Evolutionary conservation across 345 rosid species (phyloP).

Genomic region (Erysimum cheiranthoides): DNA sequence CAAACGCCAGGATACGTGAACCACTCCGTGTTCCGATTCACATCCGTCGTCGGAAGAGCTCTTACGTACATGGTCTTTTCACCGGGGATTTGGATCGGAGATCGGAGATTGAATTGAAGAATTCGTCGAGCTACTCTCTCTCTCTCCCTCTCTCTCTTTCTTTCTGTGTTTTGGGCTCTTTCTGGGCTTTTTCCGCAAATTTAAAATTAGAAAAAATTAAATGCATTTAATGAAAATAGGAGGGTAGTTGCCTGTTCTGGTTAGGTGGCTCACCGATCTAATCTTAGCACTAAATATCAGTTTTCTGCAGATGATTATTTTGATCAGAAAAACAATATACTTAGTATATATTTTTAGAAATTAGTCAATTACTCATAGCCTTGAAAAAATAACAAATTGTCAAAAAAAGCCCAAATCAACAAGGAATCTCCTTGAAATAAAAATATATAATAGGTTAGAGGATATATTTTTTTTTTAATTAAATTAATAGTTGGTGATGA

Average conservation of each 20-base stretch:
- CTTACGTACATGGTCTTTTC: constrained; percentile 59
- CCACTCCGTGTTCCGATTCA: constrained; percentile 90
- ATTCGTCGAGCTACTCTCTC: background rate
- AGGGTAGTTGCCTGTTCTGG: background rate
- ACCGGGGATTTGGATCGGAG: constrained; percentile 13
- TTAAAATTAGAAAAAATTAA: background rate
- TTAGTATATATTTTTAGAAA: too few species aligned
- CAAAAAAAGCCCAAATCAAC: too few species aligned
- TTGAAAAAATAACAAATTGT: too few species aligned
- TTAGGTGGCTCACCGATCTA: constrained; percentile 21
- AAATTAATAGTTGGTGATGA: too few species aligned
- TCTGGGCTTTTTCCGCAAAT: background rate
- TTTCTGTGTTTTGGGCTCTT: constrained; percentile 17
- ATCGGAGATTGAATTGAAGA: constrained; percentile 16
- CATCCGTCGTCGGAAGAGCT: constrained; percentile 83
- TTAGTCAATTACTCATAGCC: too few species aligned
- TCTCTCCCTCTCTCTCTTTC: background rate
- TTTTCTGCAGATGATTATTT: too few species aligned
- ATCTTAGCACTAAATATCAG: background rate
- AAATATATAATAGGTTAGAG: too few species aligned
- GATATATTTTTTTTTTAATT: too few species aligned
- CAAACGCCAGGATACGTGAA: constrained; percentile 90
- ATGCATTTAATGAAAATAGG: constrained; percentile 7
- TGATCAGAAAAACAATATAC: too few species aligned
- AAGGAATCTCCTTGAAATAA: too few species aligned